Conservation (phyloP, 495 filamentous ascomycete genomes). For the Jackrogersella multiformis region DNA sequence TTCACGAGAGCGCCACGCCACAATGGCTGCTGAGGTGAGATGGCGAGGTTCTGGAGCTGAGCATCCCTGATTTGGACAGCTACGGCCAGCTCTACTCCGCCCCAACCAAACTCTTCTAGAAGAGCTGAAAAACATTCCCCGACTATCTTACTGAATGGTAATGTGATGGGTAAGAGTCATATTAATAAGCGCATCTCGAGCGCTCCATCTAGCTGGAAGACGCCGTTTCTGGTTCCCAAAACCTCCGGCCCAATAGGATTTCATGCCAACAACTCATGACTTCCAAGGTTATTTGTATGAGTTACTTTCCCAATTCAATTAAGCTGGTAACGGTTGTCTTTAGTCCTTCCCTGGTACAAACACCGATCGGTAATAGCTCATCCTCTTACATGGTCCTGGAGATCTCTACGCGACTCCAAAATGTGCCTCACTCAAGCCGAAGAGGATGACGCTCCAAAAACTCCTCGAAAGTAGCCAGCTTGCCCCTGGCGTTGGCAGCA, state of each 20-base stretch:
- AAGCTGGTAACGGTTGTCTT: too few relatives aligned
- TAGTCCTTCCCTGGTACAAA: too few relatives aligned
- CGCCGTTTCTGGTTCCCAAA: background rate
- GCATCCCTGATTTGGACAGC: background rate
- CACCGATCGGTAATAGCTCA: too few relatives aligned
- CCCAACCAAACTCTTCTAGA: background rate
- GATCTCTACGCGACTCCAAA: too few relatives aligned
- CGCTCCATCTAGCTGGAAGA: background rate
- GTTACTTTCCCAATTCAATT: too few relatives aligned
- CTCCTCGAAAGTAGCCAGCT: slow-evolving; percentile 58
- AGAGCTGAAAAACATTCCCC: background rate
- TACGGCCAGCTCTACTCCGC: background rate
- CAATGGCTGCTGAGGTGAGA: slow-evolving; percentile 21
- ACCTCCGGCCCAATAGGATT: background rate
- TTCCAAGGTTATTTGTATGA: too few relatives aligned
- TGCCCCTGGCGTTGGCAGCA: slow-evolving; percentile 49
- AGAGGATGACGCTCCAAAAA: slow-evolving; percentile 44
- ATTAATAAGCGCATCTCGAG: background rate
- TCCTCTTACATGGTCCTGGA: too few relatives aligned
- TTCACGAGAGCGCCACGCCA: slow-evolving; percentile 11
- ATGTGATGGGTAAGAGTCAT: background rate
- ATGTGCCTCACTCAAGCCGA: slow-evolving; percentile 30
- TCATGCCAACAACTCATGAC: background rate
- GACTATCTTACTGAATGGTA: background rate
- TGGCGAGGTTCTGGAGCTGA: slow-evolving; percentile 1